Evolutionary conservation across 108 stramenopile genomes (phyloP), one percentile per base, ranked within the genome.

Genomic region (Pelagomonas calceolata): DNA sequence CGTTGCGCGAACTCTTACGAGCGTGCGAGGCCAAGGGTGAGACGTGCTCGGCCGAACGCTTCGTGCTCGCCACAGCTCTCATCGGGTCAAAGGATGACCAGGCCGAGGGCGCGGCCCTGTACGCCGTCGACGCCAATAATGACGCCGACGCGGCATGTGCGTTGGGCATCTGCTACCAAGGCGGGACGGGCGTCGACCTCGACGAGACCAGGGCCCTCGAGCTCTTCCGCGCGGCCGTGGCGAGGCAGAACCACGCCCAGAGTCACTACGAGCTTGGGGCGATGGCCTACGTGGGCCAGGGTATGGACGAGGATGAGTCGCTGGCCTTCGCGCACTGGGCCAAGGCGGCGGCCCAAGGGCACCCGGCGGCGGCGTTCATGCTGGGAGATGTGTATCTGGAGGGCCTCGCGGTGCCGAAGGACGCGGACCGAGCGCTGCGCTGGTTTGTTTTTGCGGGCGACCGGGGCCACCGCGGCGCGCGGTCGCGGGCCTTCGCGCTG

Each of bases 281-380:
- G 21, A 17, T 60, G 21, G 1, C 18, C 51, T 60, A 26, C 51
- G 1, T 4, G 21, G 51, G 51, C 51, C 85, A 86, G 36, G 86
- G 81, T 5, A 70, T 72, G 0, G 80, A 78, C 30, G 80, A 86
- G 70, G 80, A 86, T 34, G 78, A 79, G 31, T 74, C 71, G 34
- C 39, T 31, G n/a, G 87, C 85, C 26, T 77, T 83, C 0, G 30
- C 70, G 4, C 77, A 71, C 31, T 88, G 86, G 69, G 34, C 63
- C 30, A 39, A 66, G 32, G 85, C 85, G 31, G 84, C 87, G 34
- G 66, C 76, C 51, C 37, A 75, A 30, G 77, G 82, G 46, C 87
- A 88, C 76, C 71, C 82, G n/a, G 82, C 74, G 33, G 87, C 87
- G 63, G 76, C 80, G 31, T 88, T 85, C 51, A 86, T 88, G 85